Evolutionary conservation across 2,329 filamentous ascomycete genomes (phyloP).

Genomic region (Leptosphaerulina australis): DNA sequence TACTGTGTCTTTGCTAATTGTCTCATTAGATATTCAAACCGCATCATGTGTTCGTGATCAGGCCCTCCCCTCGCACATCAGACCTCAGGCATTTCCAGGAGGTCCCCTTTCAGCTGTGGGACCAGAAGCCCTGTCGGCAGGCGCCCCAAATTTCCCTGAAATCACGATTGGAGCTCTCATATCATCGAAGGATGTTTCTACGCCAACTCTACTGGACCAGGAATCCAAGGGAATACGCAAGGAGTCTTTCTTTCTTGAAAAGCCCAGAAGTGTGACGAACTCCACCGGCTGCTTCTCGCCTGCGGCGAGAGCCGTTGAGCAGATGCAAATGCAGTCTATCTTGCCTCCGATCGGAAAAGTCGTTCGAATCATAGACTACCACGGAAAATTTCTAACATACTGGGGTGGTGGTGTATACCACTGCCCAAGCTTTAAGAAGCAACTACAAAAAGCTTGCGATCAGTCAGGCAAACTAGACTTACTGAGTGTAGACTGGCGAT

Average conservation of each 20-base stretch:
- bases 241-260: conserved; percentile 14
- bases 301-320: conserved; percentile 33
- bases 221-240: conserved; percentile 24
- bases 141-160: conserved; percentile 30
- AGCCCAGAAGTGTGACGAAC: conserved; percentile 1
- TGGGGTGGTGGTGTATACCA: conserved; percentile 52
- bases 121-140: conserved; percentile 17
- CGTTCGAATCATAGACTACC: conserved; percentile 46
- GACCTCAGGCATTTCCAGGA: background rate
- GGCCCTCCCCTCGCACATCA: conserved; percentile 5
- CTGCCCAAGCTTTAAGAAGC: conserved; percentile 46
- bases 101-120: conserved; percentile 16
- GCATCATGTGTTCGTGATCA: conserved; percentile 1
- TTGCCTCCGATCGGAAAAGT: conserved; percentile 40
- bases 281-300: conserved; percentile 28
- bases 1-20: background rate
- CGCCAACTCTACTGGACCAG: conserved; percentile 24
- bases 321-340: conserved; percentile 46
- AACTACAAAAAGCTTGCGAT: conserved; percentile 49
- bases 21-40: conserved; percentile 8
- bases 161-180: conserved; percentile 36
- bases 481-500: conserved; percentile 41
- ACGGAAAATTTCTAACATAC: conserved; percentile 47
- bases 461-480: conserved; percentile 49
- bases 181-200: conserved; percentile 30